Base-by-base conservation (phyloP, 257 asterid genomes). In the Jacaranda copaia region DNA sequence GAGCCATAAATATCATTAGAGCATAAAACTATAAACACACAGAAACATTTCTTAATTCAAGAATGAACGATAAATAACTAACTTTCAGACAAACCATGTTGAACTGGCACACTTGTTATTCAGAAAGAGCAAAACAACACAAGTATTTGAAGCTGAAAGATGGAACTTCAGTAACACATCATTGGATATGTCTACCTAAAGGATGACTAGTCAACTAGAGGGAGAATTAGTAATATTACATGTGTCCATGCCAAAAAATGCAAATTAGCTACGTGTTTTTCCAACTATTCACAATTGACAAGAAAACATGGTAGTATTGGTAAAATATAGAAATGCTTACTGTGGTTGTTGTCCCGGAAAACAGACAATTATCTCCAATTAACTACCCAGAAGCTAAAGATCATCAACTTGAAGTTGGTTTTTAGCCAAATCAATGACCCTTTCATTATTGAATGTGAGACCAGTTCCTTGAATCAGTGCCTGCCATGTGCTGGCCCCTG, bases 351-450 rank as follows among this genome's bases (percentile, higher is more conserved):
- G 42, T 13, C 39, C 64, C 2, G 64, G 8, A 42, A 58, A 58
- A 38, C 62, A 46, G n/a, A 25, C 32, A 25, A 2, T 25, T 25
- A 25, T 25, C 32, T 25, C 1, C 32, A 25, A 25, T 25, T 25
- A 2, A 25, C 32, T 25, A 35, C 20, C 70, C 55, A 38, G 48
- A 70, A 40, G 19, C 25, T 19, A n/a, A 56, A 70, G 43, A 45
- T 79, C 56, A 52, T 63, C 52, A 60, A 58, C 49, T 76, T 59
- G 38, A 66, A 43, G 68, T 43, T 25, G 32, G 58, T 57, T 72
- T 57, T 72, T 53, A 62, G 19, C 70, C 76, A 60, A 60, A 77
- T 56, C 42, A 48, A 11, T 46, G 56, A 78, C 12, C 64, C 58
- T 25, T 2, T 25, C 32, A 25, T 1, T 25, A 25, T 25, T 25